Evolutionary conservation across 1,284 basidiomycete species (phyloP), one percentile per base, ranked within the genome.

Genomic region (Cystobasidium sp.): DNA sequence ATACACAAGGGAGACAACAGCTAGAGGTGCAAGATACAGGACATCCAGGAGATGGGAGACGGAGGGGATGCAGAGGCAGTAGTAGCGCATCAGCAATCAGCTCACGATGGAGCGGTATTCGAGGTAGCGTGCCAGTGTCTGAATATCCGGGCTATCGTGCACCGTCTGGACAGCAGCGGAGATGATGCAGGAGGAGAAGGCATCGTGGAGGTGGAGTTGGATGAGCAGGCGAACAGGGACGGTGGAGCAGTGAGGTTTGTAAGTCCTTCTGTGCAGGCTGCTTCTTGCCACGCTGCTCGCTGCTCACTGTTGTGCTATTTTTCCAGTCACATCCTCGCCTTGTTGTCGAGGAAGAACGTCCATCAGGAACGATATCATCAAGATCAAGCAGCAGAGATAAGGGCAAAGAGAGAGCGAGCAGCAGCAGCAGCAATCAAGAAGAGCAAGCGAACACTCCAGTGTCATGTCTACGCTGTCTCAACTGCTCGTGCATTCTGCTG

Each of bases 171-270:
- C n/a, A 46, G 18, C 24, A 22, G 31, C 14, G 41, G 18, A 7
- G 61, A 49, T 24, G 61, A 22, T 14, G 61, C n/a, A 63, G 61
- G 47, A 22, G 61, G 41, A 39, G 56, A 59, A 18, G 20, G 43
- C 39, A 18, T 18, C 18, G 61, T 63, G 61, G 43, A 47, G 24
- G 61, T 63, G 14, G 61, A 47, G 61, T 43, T 63, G 61, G 61
- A 63, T 22, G 61, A 47, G 16, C 14, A 49, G 44, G 47, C 61
- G 37, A 37, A 51, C 37, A n/a, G 61, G 47, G 61, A 63, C 20
- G 61, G 61, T 6, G 61, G 61, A 49, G 61, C 61, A n/a, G 61
- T 63, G 22, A 63, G 61, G 20, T 24, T 63, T 37, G 61, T 63
- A 43, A 47, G 61, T 24, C 14, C 14, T 12, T 37, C 16, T 14